Evolutionary conservation across 345 rosid genomes (phyloP).

Genomic region (Dovyalis caffra): DNA sequence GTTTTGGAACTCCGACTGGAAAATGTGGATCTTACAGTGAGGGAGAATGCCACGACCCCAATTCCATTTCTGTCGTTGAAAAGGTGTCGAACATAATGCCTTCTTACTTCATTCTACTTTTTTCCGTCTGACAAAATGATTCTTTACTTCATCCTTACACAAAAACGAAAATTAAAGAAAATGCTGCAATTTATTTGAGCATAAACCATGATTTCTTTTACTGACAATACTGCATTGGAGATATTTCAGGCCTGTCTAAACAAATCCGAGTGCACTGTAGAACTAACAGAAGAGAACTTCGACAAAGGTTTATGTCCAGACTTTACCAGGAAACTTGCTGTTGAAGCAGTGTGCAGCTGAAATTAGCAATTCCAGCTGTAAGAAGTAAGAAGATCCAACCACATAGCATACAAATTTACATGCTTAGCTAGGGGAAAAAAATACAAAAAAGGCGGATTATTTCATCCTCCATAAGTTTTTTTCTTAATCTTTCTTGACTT

Average conservation of each 20-base stretch:
- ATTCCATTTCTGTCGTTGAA: slow-evolving; percentile 38
- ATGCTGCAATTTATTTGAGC: no score
- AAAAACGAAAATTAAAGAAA: no score
- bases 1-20: slow-evolving; percentile 64
- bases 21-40: slow-evolving; percentile 45
- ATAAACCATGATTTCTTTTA: background rate
- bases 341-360: slow-evolving; percentile 55
- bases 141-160: background rate
- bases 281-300: slow-evolving; percentile 41
- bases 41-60: slow-evolving; percentile 61
- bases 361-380: background rate
- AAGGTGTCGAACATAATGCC: slow-evolving; percentile 33
- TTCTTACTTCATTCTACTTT: no score
- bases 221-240: background rate
- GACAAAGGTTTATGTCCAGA: slow-evolving; percentile 31
- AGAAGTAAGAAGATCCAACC: background rate
- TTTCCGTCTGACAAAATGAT: background rate
- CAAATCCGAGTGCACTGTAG: slow-evolving; percentile 42
- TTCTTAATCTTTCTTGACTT: no score
- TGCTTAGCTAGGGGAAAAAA: background rate
- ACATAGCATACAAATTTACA: background rate
- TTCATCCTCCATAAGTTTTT: no score
- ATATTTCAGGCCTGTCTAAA: slow-evolving; percentile 46
- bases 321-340: slow-evolving; percentile 35
- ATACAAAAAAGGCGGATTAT: background rate